Percentiles rank a stretch among this genome's conserved stretches.
phyloP scores from a whole-genome alignment of 148 eudicot genomes.

The Cornus florida region DNA sequence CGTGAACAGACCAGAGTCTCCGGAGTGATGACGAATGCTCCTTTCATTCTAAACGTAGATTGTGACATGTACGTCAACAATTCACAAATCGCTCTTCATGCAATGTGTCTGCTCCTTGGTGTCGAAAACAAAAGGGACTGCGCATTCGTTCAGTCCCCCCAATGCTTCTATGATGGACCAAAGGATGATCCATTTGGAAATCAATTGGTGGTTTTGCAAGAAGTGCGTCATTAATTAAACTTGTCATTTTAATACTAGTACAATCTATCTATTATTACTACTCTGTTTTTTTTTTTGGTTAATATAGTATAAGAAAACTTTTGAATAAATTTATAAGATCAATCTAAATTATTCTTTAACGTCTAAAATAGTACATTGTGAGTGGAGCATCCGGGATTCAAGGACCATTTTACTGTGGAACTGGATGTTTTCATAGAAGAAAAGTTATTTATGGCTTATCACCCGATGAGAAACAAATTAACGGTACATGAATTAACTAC shows the following conservation, averaged over 20 bases:
- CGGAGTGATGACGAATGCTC: conserved; percentile 48
- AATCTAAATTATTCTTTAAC: no score
- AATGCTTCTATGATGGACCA: conserved; percentile 27
- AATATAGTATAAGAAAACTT: no score
- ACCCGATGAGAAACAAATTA: not conserved
- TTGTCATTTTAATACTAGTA: no score
- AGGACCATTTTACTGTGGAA: conserved; percentile 35
- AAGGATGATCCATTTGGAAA: conserved; percentile 44
- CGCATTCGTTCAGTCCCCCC: conserved; percentile 34
- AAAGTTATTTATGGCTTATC: conserved; percentile 41
- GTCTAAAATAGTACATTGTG: conserved; percentile 6
- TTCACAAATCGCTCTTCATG: conserved; percentile 26
- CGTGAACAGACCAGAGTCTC: conserved; percentile 33
- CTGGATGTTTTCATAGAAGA: conserved; percentile 37
- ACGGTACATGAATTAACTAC: no score
- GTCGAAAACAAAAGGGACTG: conserved; percentile 17
- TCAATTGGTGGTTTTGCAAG: conserved; percentile 12
- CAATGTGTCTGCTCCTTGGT: conserved; percentile 32
- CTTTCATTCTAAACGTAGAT: conserved; percentile 36
- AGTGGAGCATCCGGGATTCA: conserved; percentile 28
- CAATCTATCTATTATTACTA: no score
- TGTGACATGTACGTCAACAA: conserved; percentile 42
- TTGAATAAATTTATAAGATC: no score
- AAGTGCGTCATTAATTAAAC: conserved; percentile 1
- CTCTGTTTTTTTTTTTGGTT: no score